Conservation (phyloP, 2,329 filamentous ascomycete genomes). For the Knoxdaviesia capensis region DNA sequence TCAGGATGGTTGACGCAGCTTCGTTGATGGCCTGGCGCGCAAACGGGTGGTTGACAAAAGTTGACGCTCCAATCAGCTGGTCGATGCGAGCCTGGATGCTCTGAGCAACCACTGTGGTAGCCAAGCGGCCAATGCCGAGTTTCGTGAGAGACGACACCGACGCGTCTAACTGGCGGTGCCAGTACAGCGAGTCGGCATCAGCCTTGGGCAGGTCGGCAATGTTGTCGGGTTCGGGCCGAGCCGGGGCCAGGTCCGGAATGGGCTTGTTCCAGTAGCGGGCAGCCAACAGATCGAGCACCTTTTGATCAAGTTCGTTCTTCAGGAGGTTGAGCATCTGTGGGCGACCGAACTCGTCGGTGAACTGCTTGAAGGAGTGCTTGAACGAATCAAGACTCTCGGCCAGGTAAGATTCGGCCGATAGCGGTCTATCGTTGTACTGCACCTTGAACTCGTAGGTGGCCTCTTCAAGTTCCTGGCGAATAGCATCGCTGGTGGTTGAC, state of each 20-base stretch:
- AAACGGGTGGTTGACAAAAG: constrained; percentile 78
- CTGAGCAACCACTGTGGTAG: constrained; percentile 76
- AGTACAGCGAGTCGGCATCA: constrained; percentile 68
- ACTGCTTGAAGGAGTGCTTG: constrained; percentile 94
- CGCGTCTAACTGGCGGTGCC: constrained; percentile 86
- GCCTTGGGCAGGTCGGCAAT: constrained; percentile 67
- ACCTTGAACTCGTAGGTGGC: constrained; percentile 98
- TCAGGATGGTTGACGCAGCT: constrained; percentile 73
- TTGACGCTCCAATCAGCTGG: constrained; percentile 55
- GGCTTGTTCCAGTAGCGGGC: constrained; percentile 97
- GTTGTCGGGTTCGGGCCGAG: constrained; percentile 47
- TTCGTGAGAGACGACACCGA: constrained; percentile 83
- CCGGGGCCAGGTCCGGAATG: constrained; percentile 56
- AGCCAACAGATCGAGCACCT: constrained; percentile 80
- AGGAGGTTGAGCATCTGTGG: constrained; percentile 75
- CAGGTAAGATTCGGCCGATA: constrained; percentile 90
- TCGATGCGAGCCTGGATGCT: constrained; percentile 77
- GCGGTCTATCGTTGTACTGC: constrained; percentile 89
- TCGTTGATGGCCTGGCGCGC: constrained; percentile 85
- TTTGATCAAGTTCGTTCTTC: constrained; percentile 84
- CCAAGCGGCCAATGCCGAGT: constrained; percentile 77
- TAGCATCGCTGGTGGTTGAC: constrained; percentile 75
- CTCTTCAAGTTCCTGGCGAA: constrained; percentile 87
- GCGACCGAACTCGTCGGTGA: constrained; percentile 74
- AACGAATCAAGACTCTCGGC: constrained; percentile 89